Percentiles rank a stretch among this genome's conserved stretches.
phyloP scores from a whole-genome alignment of 495 filamentous ascomycete genomes.

The Astrothelium subdiscretum region DNA sequence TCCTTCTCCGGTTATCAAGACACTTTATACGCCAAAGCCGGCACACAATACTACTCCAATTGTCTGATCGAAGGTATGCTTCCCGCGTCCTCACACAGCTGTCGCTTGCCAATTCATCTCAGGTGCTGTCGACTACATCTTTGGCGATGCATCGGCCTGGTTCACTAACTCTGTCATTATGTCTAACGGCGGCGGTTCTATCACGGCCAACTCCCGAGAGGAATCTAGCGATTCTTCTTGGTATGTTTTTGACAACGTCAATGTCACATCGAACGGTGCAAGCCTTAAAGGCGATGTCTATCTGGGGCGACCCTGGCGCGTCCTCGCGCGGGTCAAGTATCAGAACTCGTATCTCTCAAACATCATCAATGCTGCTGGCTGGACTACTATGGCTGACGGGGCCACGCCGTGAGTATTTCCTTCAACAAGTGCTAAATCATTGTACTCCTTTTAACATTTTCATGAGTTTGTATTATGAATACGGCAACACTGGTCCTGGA shows the following conservation, averaged over 20 bases:
- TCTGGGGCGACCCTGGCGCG: constrained; percentile 13
- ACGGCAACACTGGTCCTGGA: constrained; percentile 14
- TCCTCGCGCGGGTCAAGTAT: constrained; percentile 12
- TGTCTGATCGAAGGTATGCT: constrained; percentile 11
- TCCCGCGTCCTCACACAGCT: not conserved
- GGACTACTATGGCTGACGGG: constrained; percentile 10
- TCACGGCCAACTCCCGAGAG: not conserved
- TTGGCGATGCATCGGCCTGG: constrained; percentile 15
- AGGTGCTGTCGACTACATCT: not conserved
- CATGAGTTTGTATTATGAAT: constrained; percentile 3
- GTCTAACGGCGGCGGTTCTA: not conserved
- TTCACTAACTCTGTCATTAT: constrained; percentile 22
- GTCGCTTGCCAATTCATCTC: not conserved
- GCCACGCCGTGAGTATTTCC: not conserved
- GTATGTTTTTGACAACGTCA: constrained; percentile 15
- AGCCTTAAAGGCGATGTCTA: constrained; percentile 8
- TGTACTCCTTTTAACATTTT: not conserved
- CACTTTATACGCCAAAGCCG: constrained; percentile 15
- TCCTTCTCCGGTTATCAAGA: constrained; percentile 16
- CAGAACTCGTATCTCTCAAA: constrained; percentile 14
- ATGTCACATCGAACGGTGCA: constrained; percentile 7
- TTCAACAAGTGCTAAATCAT: not conserved
- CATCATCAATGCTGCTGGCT: constrained; percentile 13
- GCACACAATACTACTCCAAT: constrained; percentile 11
- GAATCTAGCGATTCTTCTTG: not conserved